phyloP scores from a whole-genome alignment of 768 basidiomycete species.

The Pholiota conissans region DNA sequence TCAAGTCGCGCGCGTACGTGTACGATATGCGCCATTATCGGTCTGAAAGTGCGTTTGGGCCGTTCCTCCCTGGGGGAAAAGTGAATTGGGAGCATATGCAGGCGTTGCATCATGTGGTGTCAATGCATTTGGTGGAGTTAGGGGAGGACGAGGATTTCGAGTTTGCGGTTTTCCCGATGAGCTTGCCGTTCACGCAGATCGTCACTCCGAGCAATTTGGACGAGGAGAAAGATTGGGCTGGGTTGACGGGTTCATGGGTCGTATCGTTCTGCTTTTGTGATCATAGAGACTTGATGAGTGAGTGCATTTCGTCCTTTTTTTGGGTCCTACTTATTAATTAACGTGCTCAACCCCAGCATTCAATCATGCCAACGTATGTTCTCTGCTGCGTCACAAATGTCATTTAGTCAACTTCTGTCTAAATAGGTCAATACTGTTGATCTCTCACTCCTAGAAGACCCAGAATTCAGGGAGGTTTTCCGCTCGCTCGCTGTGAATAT shows the following conservation, averaged over 20 bases:
- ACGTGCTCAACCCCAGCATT: conserved; percentile 42
- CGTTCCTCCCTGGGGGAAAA: conserved; percentile 45
- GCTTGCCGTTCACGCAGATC: conserved; percentile 55
- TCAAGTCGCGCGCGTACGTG: conserved; percentile 51
- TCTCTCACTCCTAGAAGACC: conserved; percentile 47
- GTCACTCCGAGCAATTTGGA: conserved; percentile 39
- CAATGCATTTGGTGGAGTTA: conserved; percentile 49
- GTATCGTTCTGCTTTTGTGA: conserved; percentile 71
- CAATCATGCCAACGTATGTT: conserved; percentile 40
- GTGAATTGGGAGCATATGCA: conserved; percentile 65
- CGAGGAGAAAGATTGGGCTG: conserved; percentile 53
- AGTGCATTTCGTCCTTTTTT: conserved; percentile 32
- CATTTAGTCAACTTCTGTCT: background rate
- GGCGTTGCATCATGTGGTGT: conserved; percentile 55
- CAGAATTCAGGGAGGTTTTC: conserved; percentile 52
- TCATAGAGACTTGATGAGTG: conserved; percentile 64
- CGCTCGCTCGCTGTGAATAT: conserved; percentile 49
- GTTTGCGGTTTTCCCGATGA: conserved; percentile 46
- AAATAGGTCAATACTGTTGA: conserved; percentile 31
- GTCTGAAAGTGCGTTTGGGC: conserved; percentile 52
- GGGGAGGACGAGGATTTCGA: conserved; percentile 30
- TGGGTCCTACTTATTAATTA: conserved; percentile 5
- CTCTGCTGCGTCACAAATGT: background rate
- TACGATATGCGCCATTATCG: conserved; percentile 64
- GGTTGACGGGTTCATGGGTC: conserved; percentile 58